Percentiles rank a stretch among this genome's conserved stretches.
These are phyloP conservation scores for Serendipita indica DNA, from an alignment of 768 basidiomycete species.

Conservation along the genomic window DNA sequence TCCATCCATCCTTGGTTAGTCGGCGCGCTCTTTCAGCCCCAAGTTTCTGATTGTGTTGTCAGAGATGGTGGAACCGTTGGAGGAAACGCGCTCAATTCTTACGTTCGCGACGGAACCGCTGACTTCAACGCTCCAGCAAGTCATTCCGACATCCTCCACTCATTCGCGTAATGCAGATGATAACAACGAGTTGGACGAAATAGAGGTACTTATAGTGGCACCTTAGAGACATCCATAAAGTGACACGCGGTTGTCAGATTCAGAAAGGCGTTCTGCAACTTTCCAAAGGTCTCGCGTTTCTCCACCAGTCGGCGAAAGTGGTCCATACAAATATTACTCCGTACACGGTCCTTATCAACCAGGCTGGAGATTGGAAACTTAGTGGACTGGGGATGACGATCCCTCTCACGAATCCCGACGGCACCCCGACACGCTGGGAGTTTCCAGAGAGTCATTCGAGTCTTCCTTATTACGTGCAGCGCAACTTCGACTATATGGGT, in stretches of 20 bases:
- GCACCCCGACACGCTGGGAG: conserved; percentile 69
- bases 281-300: conserved; percentile 75
- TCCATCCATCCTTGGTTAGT: conserved; percentile 74
- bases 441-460: conserved; percentile 79
- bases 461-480: conserved; percentile 66
- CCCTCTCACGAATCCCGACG: conserved; percentile 50
- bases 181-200: conserved; percentile 77
- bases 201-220: conserved; percentile 53
- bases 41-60: conserved; percentile 12
- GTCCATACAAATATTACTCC: conserved; percentile 85
- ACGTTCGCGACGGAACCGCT: conserved; percentile 90
- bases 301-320: conserved; percentile 81
- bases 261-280: conserved; percentile 94
- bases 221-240: not conserved
- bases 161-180: conserved; percentile 34
- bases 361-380: conserved; percentile 94
- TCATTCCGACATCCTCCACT: conserved; percentile 50
- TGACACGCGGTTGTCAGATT: conserved; percentile 35
- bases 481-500: conserved; percentile 94
- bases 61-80: conserved; percentile 97
- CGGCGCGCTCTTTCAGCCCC: conserved; percentile 12
- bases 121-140: conserved; percentile 62
- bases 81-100: conserved; percentile 79
- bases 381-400: conserved; percentile 81
- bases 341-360: conserved; percentile 80